A percentile compares a stretch with the other conserved stretches of the same genome.
phyloP scores from a whole-genome alignment of 139 green algal genomes.

The Picochlorum costavermella region DNA sequence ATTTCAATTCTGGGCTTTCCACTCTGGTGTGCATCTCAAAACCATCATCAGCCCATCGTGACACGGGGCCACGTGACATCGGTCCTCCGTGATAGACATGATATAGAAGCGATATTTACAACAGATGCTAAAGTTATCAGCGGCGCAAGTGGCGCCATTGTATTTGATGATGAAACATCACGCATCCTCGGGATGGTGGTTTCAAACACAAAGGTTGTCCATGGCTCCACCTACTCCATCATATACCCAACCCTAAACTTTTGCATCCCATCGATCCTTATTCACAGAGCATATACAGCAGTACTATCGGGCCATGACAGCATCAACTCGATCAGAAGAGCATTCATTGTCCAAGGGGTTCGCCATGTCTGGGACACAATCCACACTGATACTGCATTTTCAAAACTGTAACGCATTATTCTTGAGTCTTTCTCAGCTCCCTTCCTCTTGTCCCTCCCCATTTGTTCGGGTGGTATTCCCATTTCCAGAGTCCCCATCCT shows the following conservation, averaged over 20 bases:
- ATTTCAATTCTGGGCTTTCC: conserved; percentile 51
- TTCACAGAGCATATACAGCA: no score
- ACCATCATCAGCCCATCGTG: conserved; percentile 19
- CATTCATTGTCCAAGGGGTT: no score
- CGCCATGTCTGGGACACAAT: no score
- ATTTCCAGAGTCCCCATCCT: conserved; percentile 25
- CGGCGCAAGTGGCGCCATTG: conserved; percentile 61
- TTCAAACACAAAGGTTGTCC: conserved; percentile 37
- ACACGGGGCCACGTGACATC: conserved; percentile 29
- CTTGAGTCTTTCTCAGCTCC: no score
- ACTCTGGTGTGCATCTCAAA: conserved; percentile 26
- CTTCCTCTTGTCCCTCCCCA: neutral
- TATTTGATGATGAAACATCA: conserved; percentile 35
- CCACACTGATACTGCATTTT: no score
- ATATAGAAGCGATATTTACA: conserved; percentile 44
- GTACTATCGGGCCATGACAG: no score
- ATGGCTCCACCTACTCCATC: neutral
- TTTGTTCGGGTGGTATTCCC: conserved; percentile 21
- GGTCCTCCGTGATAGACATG: conserved; percentile 3
- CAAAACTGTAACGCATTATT: no score
- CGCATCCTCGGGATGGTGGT: conserved; percentile 59
- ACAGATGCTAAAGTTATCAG: conserved; percentile 55
- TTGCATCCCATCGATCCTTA: no score
- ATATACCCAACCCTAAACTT: no score
- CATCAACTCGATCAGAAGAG: no score